A percentile compares a stretch with the other conserved stretches of the same genome.
Evolutionary conservation across 176 grass and related monocot species (phyloP).

Genomic region (Guadua angustifolia): DNA sequence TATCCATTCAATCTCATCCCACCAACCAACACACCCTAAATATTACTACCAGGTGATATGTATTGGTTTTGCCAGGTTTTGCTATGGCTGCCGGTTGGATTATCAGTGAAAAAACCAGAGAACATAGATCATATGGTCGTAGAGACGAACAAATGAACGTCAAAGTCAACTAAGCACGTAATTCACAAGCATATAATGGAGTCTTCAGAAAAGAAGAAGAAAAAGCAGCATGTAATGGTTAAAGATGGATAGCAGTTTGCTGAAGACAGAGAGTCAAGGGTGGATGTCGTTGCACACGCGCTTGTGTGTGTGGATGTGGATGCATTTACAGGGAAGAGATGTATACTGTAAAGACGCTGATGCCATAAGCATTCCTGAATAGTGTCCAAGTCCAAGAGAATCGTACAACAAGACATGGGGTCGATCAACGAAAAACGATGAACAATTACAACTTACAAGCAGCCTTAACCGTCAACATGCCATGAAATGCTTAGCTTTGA

Average conservation of each 20-base stretch:
- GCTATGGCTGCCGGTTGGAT: not conserved
- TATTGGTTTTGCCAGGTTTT: no score
- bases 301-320: not conserved
- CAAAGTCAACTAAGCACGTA: not conserved
- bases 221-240: not conserved
- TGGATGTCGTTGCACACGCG: not conserved
- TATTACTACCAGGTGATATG: no score
- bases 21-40: no score
- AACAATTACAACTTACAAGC: not conserved
- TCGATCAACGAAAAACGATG: not conserved
- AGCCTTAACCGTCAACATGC: not conserved
- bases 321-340: not conserved
- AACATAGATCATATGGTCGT: not conserved
- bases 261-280: not conserved
- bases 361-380: not conserved
- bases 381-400: not conserved
- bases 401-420: not conserved
- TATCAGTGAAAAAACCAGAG: not conserved
- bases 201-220: not conserved
- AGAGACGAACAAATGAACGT: not conserved
- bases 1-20: no score
- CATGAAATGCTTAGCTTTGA: not conserved
- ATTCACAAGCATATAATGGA: not conserved
- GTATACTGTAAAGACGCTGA: not conserved
- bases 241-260: slow-evolving; percentile 14